A percentile compares a stretch with the other conserved stretches of the same genome.
Conservation (phyloP, 176 grass and related monocot genomes). For the Oryza coarctata region DNA sequence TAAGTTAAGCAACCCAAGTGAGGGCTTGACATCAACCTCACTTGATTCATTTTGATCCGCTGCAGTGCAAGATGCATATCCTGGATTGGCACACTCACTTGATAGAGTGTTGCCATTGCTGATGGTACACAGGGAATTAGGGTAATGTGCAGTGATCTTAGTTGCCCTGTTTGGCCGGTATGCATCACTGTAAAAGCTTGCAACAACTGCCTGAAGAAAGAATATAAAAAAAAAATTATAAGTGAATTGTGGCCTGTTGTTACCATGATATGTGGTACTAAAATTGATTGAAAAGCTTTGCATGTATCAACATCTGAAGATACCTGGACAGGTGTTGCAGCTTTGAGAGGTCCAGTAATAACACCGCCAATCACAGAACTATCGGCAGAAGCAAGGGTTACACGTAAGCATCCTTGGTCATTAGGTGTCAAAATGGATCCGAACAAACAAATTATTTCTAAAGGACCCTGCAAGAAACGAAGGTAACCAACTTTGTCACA, state of each 20-base stretch:
- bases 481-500: neutral
- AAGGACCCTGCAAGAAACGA: conserved; percentile 43
- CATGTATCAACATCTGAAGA: neutral
- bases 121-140: neutral
- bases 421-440: conserved; percentile 47
- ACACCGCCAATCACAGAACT: conserved; percentile 37
- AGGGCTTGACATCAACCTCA: conserved; percentile 26
- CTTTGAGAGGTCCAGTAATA: conserved; percentile 45
- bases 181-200: conserved; percentile 32
- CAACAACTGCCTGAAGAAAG: conserved; percentile 49
- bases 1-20: conserved; percentile 2
- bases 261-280: neutral
- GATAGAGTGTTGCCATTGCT: neutral
- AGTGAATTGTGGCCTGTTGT: neutral
- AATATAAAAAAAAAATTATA: conserved; percentile 7
- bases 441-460: conserved; percentile 42
- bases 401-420: conserved; percentile 30
- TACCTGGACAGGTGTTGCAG: conserved; percentile 42
- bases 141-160: neutral
- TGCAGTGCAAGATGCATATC: neutral
- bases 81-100: neutral
- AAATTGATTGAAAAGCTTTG: neutral
- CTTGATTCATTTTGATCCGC: neutral
- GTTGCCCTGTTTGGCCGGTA: conserved; percentile 25
- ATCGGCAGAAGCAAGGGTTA: conserved; percentile 44